A percentile compares a stretch with the other conserved stretches of the same genome.
Evolutionary conservation across 164 flowering plant genomes (phyloP).

Genomic region (Pachysandra terminalis): DNA sequence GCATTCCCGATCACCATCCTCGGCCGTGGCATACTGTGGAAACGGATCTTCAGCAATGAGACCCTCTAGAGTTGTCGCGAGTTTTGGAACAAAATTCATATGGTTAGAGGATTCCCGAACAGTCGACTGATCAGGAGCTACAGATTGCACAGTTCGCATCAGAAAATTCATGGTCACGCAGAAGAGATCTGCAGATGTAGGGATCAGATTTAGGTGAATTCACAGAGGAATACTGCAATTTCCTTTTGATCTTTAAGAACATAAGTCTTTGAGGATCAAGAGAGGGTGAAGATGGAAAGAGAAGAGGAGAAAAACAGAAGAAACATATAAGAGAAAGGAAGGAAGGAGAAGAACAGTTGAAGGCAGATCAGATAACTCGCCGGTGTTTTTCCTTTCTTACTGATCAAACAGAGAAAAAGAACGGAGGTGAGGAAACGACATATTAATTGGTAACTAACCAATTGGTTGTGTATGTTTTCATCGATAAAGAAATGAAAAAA

Average conservation of each 20-base stretch:
- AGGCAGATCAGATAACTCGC: too few relatives aligned
- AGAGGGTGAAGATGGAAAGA: background rate
- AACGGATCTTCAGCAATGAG: slow-evolving; percentile 73
- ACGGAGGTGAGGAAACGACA: too few relatives aligned
- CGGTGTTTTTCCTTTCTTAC: too few relatives aligned
- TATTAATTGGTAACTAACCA: too few relatives aligned
- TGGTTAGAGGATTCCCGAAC: slow-evolving; percentile 28
- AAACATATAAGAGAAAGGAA: background rate
- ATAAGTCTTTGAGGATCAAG: background rate
- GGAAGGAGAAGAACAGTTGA: background rate
- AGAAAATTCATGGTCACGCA: slow-evolving; percentile 68
- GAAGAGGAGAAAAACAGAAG: background rate
- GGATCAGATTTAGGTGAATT: background rate
- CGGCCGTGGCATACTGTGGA: slow-evolving; percentile 24
- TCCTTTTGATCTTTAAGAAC: background rate
- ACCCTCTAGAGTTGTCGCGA: slow-evolving; percentile 57
- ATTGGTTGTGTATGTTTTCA: too few relatives aligned
- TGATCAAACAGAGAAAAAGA: too few relatives aligned
- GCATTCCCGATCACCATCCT: slow-evolving; percentile 27
- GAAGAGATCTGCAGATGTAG: slow-evolving; percentile 25
- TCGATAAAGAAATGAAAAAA: too few relatives aligned
- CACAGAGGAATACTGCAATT: background rate
- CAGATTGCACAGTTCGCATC: slow-evolving; percentile 47
- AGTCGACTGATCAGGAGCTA: slow-evolving; percentile 33
- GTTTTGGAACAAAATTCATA: slow-evolving; percentile 20